Base-by-base conservation (phyloP, 495 filamentous ascomycete species). In the Penicillium salamii region DNA sequence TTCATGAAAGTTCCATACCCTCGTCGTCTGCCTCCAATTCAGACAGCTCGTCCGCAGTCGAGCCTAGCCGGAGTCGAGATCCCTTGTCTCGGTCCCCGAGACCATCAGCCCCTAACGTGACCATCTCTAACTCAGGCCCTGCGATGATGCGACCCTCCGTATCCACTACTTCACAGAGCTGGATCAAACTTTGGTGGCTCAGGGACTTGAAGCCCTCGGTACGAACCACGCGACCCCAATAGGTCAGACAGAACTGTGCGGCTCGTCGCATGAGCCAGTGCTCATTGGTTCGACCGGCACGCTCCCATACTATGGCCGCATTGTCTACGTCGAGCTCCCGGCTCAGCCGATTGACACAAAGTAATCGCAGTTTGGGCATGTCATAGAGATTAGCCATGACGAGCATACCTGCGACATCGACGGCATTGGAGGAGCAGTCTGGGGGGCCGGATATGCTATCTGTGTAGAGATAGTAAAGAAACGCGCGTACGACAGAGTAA, bases 331-430 rank as follows among this genome's bases (percentile, higher is more conserved):
- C 93, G 1, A 98, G 77, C 55, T 98, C 95, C 35, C 85, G 85
- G 41, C 85, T 86, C 21, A 98, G 78, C 9, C 95, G 78, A 62
- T 92, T 88, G 33, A 97, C 83, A 62, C 91, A 95, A 11, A 97
- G 79, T 9, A 95, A 79, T 11, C 92, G 89, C 3, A 98, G 83
- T 49, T 90, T 87, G 0, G 90, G 90, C 74, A 98, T 91, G 63
- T 96, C 90, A 65, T 98, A 98, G 17, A 97, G 87, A 61, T 97
- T 96, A 18, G 90, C 86, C 90, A 98, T 92, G 42, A 97, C 93
- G 2, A 98, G 79, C 70, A 98, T 78, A n/a, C 93, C 91, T 0
- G 95, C 92, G 14, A 97, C 91, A 55, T 95, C 89, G 15, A 82
- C 79, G 26, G 96, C 80, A 40, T 84, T 83, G n/a, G 79, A 75